Base-by-base conservation (phyloP, 75 land plant species). In the Picea glauca region DNA sequence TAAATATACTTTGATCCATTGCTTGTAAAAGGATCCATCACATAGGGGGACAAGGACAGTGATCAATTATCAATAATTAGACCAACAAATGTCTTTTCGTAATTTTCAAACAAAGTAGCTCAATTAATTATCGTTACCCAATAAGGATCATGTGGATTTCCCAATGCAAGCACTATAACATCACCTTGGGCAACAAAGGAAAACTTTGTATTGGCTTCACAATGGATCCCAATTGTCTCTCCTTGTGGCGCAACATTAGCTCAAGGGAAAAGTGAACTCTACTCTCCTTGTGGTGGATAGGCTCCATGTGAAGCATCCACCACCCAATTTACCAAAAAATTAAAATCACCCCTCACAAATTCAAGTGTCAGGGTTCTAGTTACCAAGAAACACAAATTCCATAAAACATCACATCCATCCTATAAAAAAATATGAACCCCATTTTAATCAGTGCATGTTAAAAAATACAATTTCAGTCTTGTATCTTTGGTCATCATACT, bases 1-100 rank as follows among this genome's bases (percentile, higher is more conserved):
- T 20, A 75, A 83, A 81, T 85, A 83, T 62, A 91, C 96, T 66
- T 90, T 89, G 66, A 84, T 76, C 96, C 96, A 93, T 74, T 88
- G 90, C 93, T 91, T 67, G 64, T 60, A 62, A 56, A 70, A 72
- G 38, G 43, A 76, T 13, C 57, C 59, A 74, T 20, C 26, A 40
- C 70, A 73, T 5, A 74, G 58, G 32, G 12, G 6, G 5, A 11
- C 1, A 64, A 64, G 30, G 12, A n/a, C 5, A n/a, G 30, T 2
- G 13, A 31, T 30, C 3, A 33, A 31, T 4, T 0, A 26, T 21
- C 6, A 68, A 35, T 38, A 3, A 35, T 40, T 3, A 35, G 13
- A 23, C 5, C 0, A 35, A 32, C 20, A 35, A 18, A 68, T 35
- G 32, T 12, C 46, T 68, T 18, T 68, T 38, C 17, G n/a, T 0